phyloP scores from a whole-genome alignment of 495 filamentous ascomycete species.

The Talaromyces stipitatus region DNA sequence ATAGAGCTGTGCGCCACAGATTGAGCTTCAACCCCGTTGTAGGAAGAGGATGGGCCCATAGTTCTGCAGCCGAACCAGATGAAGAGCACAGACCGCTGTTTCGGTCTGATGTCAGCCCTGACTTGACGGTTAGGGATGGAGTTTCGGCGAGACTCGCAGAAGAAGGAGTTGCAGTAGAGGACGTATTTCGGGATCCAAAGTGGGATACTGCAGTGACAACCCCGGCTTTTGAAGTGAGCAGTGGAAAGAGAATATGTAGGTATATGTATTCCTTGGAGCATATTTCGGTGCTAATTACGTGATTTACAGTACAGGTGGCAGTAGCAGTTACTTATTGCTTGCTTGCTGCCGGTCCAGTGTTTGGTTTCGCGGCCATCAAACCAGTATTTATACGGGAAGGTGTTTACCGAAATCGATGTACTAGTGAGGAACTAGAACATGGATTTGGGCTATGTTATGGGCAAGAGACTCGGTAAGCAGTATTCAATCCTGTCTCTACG shows the following conservation, averaged over 20 bases:
- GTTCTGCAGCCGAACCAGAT: conserved; percentile 19
- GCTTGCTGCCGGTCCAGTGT: conserved; percentile 69
- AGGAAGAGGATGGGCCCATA: conserved; percentile 32
- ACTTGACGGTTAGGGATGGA: neutral
- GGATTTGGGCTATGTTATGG: conserved; percentile 59
- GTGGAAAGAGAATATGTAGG: conserved; percentile 56
- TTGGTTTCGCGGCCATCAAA: conserved; percentile 69
- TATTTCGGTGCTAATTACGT: conserved; percentile 1
- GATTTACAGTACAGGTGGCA: conserved; percentile 26
- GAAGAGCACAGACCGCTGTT: conserved; percentile 21
- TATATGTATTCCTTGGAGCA: conserved; percentile 2
- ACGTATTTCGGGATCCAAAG: conserved; percentile 7
- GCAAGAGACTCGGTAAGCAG: conserved; percentile 62
- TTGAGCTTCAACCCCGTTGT: conserved; percentile 41
- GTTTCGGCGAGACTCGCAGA: neutral
- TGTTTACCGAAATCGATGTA: conserved; percentile 62
- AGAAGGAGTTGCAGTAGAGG: neutral
- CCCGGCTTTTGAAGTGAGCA: conserved; percentile 63
- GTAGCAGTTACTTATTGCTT: conserved; percentile 74
- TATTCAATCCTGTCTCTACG: neutral
- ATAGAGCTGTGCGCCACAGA: conserved; percentile 16
- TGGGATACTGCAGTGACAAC: conserved; percentile 35
- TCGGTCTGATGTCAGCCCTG: conserved; percentile 2
- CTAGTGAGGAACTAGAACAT: conserved; percentile 47
- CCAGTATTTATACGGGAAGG: conserved; percentile 69